Conservation (phyloP, 176 grass and related monocot genomes). For the Triticum turgidum region DNA sequence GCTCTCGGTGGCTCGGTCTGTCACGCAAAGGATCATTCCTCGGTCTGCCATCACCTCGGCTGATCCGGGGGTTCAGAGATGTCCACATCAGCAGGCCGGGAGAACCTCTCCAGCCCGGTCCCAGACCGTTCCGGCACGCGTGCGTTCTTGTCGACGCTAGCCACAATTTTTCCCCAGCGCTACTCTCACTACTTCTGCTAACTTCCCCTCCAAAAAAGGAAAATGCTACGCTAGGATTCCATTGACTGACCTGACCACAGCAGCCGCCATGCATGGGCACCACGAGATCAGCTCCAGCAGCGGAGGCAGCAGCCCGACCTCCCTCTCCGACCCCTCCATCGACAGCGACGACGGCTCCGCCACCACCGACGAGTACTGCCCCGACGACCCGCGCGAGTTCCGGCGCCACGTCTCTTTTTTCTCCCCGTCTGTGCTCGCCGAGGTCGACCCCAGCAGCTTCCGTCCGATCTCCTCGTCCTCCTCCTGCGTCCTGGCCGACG, state of each 20-base stretch:
- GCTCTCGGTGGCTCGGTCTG: too few relatives aligned
- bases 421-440: background rate
- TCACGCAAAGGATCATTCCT: too few relatives aligned
- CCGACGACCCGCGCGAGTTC: background rate
- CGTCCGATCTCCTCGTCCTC: background rate
- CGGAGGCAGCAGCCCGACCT: slow-evolving; percentile 8
- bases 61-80: background rate
- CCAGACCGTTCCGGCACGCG: too few relatives aligned
- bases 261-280: background rate
- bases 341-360: slow-evolving; percentile 43
- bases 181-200: too few relatives aligned
- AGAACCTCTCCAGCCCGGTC: too few relatives aligned
- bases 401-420: background rate
- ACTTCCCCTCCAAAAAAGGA: too few relatives aligned
- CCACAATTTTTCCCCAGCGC: too few relatives aligned
- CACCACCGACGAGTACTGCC: slow-evolving; percentile 34
- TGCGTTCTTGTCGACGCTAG: too few relatives aligned
- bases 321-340: background rate
- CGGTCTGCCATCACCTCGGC: too few relatives aligned
- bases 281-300: slow-evolving; percentile 22
- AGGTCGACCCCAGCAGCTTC: background rate
- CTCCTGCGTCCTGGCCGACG: slow-evolving; percentile 17
- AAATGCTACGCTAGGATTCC: background rate
- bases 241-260: background rate
- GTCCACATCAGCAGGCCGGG: background rate